Evolutionary conservation across 257 asterid genomes (phyloP), one percentile per base, ranked within the genome.

Genomic region (Verbascum thapsus): DNA sequence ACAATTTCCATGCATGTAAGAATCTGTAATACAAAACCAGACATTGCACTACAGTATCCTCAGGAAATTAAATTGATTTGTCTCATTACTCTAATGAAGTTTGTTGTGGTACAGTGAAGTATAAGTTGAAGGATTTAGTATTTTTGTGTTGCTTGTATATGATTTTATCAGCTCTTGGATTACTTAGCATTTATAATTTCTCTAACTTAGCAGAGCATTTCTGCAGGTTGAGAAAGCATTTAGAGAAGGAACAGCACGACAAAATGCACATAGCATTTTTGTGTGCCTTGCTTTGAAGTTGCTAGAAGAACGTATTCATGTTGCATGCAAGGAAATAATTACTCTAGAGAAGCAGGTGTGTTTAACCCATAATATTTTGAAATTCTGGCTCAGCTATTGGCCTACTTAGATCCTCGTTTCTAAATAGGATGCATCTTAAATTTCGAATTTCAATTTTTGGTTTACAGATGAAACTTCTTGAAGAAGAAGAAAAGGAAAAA

Each of bases 181-280:
- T 57, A 58, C 55, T 75, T 45, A 50, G 58, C 67, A 48, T 41
- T 65, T 17, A 35, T 37, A 40, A 53, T 54, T 73, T 69, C 61
- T 53, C 72, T 73, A 57, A 73, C 43, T 45, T 57, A 49, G 63
- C 51, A 22, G 34, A 59, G 57, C 13, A n/a, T 49, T 61, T 76
- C 37, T 72, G 60, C 90, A 94, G 99, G 95, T 94, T 68, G 98
- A 90, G 75, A 94, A 94, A 72, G 99, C 99, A 54, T 94, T 87
- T 58, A 90, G 99, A 77, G 99, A 94, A 83, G 99, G 98, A 82
- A 94, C 99, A 13, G 97, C 98, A 2, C 90, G 99, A 40, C 97
- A 94, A 78, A 94, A 94, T 80, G 98, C 99, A 56, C 99, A 90
- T 72, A 88, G 94, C 84, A 88, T 88, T 66, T 90, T 94, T 71